Base-by-base conservation (phyloP, 2,329 filamentous ascomycete species). In the Cladosporium sp. region DNA sequence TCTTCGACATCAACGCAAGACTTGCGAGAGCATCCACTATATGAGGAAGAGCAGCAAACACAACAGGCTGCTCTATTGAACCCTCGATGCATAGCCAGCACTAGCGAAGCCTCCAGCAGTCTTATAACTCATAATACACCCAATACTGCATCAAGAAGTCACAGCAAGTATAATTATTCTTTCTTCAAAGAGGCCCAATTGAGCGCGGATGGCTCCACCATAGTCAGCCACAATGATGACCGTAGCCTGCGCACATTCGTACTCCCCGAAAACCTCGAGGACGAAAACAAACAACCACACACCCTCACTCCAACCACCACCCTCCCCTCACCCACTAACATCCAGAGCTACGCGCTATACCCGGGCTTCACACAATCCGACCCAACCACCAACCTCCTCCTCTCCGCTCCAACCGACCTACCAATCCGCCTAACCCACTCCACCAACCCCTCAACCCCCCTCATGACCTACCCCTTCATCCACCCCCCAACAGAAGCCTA, bases 391-490 rank as follows among this genome's bases (percentile, higher is more conserved):
- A 74, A 73, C 1, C 64, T 79, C 3, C 68, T 81, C 8, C 70
- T 85, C 1, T 70, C 75, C 19, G 78, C 78, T 32, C 65, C 73
- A 4, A 68, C 73, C 22, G 75, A 82, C 53, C 74, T 78, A 41
- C 81, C 82, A 4, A 76, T 85, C 48, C 73, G 73, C 8, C 67
- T 85, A 12, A 68, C 73, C 52, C 84, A 82, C 43, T 76, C 76
- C 2, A 64, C 84, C 15, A 71, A 73, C 48, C 72, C 75, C 36
- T 63, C 47, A 17, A 48, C 65, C 6, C 64, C 68, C 1, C 58
- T 80, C 24, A 75, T 75, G 3, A 74, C 70, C 11, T 85, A 84
- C 63, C 77, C 76, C 3, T 67, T 82, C 36, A 66, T 82, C 44
- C 72, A 78, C 52, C 67, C 72, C 4, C 74, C 71, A 18, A 84